These are phyloP conservation scores for Curvularia spicifera DNA, from an alignment of 2,329 filamentous ascomycete genomes.

Conservation along the genomic window DNA sequence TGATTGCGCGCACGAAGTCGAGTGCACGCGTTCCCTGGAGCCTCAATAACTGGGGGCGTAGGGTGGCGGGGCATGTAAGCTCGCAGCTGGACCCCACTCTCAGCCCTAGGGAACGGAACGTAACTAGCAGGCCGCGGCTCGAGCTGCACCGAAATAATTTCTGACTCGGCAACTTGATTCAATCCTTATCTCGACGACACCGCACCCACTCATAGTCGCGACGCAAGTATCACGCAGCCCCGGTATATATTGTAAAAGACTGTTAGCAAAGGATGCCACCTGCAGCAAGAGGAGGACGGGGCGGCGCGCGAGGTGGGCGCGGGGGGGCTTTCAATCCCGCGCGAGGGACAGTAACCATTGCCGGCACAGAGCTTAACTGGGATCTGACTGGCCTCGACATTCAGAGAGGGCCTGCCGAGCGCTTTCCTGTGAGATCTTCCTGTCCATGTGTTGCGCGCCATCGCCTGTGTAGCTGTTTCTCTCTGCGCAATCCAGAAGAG, in stretches of 20 bases:
- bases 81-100: slow-evolving; percentile 33
- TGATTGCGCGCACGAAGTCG: slow-evolving; percentile 35
- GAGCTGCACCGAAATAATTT: slow-evolving; percentile 28
- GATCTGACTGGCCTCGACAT: slow-evolving; percentile 51
- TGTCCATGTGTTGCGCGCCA: not conserved
- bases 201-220: not conserved
- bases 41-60: slow-evolving; percentile 6
- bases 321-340: slow-evolving; percentile 40
- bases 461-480: not conserved
- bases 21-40: slow-evolving; percentile 22
- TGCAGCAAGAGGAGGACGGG: slow-evolving; percentile 44
- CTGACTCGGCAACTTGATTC: slow-evolving; percentile 21
- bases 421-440: slow-evolving; percentile 48
- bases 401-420: slow-evolving; percentile 49
- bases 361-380: slow-evolving; percentile 52
- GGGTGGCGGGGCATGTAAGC: slow-evolving; percentile 16
- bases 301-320: slow-evolving; percentile 37
- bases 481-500: slow-evolving; percentile 2
- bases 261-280: slow-evolving; percentile 26
- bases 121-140: slow-evolving; percentile 17
- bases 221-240: not conserved
- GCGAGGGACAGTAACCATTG: slow-evolving; percentile 49
- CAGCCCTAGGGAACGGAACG: slow-evolving; percentile 2
- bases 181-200: slow-evolving; percentile 8
- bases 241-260: not conserved